These are phyloP conservation scores for Geotrichum bryndzae DNA, from an alignment of 1,139 yeast species.

Conservation along the genomic window DNA sequence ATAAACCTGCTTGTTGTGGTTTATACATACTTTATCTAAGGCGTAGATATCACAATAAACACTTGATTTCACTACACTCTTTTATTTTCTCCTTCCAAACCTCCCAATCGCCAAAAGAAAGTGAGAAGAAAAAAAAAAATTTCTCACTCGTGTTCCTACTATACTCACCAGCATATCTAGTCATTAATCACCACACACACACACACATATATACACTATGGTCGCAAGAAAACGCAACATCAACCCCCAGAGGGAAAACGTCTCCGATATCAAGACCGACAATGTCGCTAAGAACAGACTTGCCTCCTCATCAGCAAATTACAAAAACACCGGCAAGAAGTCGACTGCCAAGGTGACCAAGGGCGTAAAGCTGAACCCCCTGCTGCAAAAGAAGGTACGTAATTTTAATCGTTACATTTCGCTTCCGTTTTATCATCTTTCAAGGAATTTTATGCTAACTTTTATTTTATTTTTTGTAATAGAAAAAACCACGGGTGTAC, in stretches of 20 bases:
- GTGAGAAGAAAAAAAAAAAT: not conserved
- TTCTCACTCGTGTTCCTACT: not conserved
- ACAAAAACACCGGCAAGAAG: constrained; percentile 24
- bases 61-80: not conserved
- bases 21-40: not conserved
- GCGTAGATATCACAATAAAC: not conserved
- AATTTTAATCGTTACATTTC: not conserved
- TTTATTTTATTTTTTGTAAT: constrained; percentile 7
- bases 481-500: constrained; percentile 52
- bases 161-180: not conserved
- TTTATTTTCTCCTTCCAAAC: not conserved
- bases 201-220: constrained; percentile 16
- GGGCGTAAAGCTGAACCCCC: constrained; percentile 13
- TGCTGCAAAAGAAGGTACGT: constrained; percentile 16
- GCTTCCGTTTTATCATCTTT: not conserved
- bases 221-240: constrained; percentile 20
- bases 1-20: not conserved
- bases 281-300: constrained; percentile 25
- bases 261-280: constrained; percentile 16
- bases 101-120: not conserved
- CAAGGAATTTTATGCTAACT: not conserved
- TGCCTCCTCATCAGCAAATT: constrained; percentile 24
- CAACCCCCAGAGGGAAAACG: constrained; percentile 24
- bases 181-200: not conserved
- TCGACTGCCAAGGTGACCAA: constrained; percentile 18